phyloP scores from a whole-genome alignment of 768 basidiomycete species.

The Suillus clintonianus region DNA sequence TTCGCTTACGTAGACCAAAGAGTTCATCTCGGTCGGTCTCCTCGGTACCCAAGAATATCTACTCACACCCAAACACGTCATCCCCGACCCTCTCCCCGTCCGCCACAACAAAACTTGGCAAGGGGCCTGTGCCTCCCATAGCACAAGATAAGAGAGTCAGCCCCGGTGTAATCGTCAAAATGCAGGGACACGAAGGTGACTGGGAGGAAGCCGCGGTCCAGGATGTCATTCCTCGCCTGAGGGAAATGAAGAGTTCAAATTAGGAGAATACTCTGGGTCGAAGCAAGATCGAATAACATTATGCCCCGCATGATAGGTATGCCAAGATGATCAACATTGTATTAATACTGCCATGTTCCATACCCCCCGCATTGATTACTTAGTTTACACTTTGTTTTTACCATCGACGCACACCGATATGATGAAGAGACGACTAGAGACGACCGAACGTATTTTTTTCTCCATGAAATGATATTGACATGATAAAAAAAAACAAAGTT shows the following conservation, averaged over 20 bases:
- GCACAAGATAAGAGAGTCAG: no score
- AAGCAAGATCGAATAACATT: neutral
- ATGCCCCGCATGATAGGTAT: neutral
- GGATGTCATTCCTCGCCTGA: slow-evolving; percentile 33
- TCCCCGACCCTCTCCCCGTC: slow-evolving; percentile 6
- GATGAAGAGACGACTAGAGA: neutral
- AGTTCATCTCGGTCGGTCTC: neutral
- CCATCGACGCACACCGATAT: neutral
- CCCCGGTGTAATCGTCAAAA: slow-evolving; percentile 12
- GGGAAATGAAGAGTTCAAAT: slow-evolving; percentile 18
- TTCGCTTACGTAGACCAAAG: slow-evolving; percentile 7
- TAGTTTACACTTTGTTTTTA: neutral
- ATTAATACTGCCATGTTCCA: neutral
- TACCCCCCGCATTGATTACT: neutral
- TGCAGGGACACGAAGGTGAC: slow-evolving; percentile 12
- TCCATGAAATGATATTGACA: neutral
- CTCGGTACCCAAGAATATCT: neutral
- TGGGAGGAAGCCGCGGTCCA: slow-evolving; percentile 26
- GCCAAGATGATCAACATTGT: neutral
- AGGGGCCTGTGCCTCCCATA: neutral
- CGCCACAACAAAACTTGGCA: neutral
- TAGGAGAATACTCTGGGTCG: neutral
- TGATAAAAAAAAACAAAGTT: neutral
- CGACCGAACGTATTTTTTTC: neutral
- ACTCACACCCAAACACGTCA: neutral